Evolutionary conservation across 2,329 filamentous ascomycete genomes (phyloP).

Genomic region (Sodiomyces alkalinus): DNA sequence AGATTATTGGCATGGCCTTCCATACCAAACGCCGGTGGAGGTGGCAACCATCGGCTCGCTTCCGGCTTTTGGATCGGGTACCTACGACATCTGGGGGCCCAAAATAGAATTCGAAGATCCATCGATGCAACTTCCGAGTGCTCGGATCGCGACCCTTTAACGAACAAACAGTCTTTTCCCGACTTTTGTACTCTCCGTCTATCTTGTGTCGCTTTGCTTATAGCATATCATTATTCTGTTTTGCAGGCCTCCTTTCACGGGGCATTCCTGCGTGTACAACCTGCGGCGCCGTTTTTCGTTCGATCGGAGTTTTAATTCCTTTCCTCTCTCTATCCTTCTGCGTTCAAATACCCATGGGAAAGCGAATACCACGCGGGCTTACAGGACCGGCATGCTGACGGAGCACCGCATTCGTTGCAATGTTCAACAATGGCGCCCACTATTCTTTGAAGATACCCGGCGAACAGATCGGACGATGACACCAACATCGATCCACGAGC

Average conservation of each 20-base stretch:
- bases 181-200: no score
- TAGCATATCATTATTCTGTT: not conserved
- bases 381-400: constrained; percentile 12
- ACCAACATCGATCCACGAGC: no score
- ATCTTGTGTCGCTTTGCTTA: not conserved
- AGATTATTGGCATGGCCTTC: constrained; percentile 34
- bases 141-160: constrained; percentile 40
- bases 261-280: no score
- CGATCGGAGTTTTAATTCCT: not conserved
- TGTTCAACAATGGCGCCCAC: no score
- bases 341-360: constrained; percentile 4
- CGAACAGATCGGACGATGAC: no score
- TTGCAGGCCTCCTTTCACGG: no score
- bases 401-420: constrained; percentile 1
- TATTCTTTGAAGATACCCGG: no score
- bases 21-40: constrained; percentile 42
- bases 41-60: constrained; percentile 37
- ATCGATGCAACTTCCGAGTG: constrained; percentile 43
- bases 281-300: not conserved
- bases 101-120: constrained; percentile 45
- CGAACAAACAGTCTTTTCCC: no score
- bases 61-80: constrained; percentile 30
- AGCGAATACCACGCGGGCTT: constrained; percentile 16
- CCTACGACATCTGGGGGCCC: constrained; percentile 36
- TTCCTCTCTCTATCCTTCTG: not conserved